Conservation (phyloP, 352 stramenopile genomes). For the Pythium coloratum region DNA sequence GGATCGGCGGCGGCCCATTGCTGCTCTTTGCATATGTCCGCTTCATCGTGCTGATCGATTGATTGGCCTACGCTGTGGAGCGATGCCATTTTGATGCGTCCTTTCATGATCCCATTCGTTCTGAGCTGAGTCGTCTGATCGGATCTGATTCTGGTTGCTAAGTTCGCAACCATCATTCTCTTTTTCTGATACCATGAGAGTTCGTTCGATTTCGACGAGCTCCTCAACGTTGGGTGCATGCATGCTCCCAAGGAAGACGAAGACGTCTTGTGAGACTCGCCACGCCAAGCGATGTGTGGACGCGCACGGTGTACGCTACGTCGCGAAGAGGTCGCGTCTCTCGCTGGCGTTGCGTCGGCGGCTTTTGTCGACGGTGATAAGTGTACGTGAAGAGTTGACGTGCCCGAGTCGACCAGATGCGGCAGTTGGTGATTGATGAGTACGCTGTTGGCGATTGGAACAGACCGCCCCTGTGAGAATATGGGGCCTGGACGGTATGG, state of each 20-base stretch:
- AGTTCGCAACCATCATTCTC: constrained; percentile 8
- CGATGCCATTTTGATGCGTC: no score
- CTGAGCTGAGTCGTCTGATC: not conserved
- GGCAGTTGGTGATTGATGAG: not conserved
- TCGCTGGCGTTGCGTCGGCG: constrained; percentile 41
- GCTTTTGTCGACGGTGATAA: constrained; percentile 74
- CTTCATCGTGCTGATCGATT: not conserved
- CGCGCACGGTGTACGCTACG: constrained; percentile 60
- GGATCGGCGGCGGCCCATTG: constrained; percentile 10
- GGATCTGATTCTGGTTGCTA: not conserved
- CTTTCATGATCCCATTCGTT: no score
- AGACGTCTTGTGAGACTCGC: no score
- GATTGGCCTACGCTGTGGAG: no score
- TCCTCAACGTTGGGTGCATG: not conserved
- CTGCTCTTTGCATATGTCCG: not conserved
- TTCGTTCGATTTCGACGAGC: constrained; percentile 1
- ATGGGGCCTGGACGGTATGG: constrained; percentile 72
- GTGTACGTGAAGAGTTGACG: constrained; percentile 37
- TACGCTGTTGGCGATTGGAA: not conserved
- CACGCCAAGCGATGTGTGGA: constrained; percentile 54
- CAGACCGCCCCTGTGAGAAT: constrained; percentile 78
- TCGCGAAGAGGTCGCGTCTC: constrained; percentile 50
- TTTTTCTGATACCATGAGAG: not conserved
- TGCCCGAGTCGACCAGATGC: not conserved
- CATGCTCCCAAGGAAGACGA: no score